phyloP scores from a whole-genome alignment of 2,329 filamentous ascomycete genomes.

The Onygena corvina region DNA sequence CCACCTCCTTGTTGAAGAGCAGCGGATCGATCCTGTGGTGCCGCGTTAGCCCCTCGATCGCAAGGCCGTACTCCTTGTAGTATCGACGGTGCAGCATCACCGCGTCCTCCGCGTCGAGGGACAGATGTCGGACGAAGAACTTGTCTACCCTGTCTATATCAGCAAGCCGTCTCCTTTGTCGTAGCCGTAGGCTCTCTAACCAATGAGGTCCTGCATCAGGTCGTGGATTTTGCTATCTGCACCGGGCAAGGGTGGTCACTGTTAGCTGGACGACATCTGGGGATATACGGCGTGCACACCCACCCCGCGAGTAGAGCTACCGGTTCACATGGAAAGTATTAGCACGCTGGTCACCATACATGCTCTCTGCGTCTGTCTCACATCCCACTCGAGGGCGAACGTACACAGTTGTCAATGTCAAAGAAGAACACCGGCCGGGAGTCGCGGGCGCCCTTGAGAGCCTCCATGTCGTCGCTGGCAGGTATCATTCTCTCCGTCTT shows the following conservation, averaged over 20 bases:
- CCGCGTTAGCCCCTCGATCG: slow-evolving; percentile 84
- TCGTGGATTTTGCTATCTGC: slow-evolving; percentile 69
- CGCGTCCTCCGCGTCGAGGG: slow-evolving; percentile 65
- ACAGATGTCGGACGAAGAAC: slow-evolving; percentile 58
- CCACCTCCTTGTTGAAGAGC: slow-evolving; percentile 87
- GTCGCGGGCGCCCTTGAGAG: slow-evolving; percentile 18
- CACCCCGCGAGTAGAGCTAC: slow-evolving; percentile 71
- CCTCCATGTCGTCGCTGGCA: neutral
- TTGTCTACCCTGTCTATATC: slow-evolving; percentile 32
- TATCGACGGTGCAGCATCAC: slow-evolving; percentile 76
- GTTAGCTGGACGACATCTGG: slow-evolving; percentile 3
- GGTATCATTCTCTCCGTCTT: neutral
- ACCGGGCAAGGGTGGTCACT: neutral
- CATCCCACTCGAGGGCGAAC: slow-evolving; percentile 18
- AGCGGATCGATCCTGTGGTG: slow-evolving; percentile 92
- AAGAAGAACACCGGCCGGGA: slow-evolving; percentile 56
- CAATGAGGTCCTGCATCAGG: slow-evolving; percentile 74
- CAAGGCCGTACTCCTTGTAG: slow-evolving; percentile 92
- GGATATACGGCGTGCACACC: neutral
- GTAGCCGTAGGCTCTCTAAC: slow-evolving; percentile 22
- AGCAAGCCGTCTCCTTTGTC: neutral
- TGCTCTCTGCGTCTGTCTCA: neutral
- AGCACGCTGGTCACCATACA: neutral
- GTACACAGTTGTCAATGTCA: slow-evolving; percentile 92
- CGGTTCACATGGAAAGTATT: neutral